A percentile compares a stretch with the other conserved stretches of the same genome.
phyloP scores from a whole-genome alignment of 2,329 filamentous ascomycete genomes.

The Ophiocordyceps camponoti-floridani region DNA sequence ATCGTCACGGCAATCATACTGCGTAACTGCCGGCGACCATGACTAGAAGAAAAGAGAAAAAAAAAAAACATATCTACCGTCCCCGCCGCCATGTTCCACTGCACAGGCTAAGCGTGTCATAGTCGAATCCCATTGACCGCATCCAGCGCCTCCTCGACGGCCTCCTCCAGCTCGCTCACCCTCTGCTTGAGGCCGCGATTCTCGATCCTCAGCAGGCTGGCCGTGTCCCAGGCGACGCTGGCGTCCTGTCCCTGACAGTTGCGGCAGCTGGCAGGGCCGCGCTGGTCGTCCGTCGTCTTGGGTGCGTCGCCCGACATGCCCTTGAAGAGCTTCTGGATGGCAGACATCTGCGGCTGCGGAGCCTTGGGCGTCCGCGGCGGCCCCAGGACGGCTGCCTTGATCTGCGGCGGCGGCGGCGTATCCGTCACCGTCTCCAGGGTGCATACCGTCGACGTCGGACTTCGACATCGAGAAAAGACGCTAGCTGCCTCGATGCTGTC shows the following conservation, averaged over 20 bases:
- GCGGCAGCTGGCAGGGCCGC: constrained; percentile 18
- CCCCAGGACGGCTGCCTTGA: constrained; percentile 9
- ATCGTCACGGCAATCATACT: background rate
- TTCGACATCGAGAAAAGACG: constrained; percentile 42
- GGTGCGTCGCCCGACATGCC: constrained; percentile 19
- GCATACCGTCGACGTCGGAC: constrained; percentile 30
- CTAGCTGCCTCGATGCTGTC: constrained; percentile 31
- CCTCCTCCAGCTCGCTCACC: constrained; percentile 39
- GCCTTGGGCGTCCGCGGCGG: constrained; percentile 17
- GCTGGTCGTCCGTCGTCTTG: constrained; percentile 5
- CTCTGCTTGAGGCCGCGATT: constrained; percentile 42
- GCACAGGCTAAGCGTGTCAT: constrained; percentile 2
- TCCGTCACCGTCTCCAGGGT: constrained; percentile 12
- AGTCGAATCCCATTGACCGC: constrained; percentile 37
- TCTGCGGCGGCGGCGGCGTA: constrained; percentile 1
- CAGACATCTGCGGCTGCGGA: constrained; percentile 12
- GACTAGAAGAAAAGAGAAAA: background rate
- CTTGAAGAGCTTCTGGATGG: constrained; percentile 24
- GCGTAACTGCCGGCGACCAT: too few relatives aligned
- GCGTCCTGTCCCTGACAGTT: constrained; percentile 42
- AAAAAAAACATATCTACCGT: background rate
- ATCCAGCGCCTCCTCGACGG: constrained; percentile 43
- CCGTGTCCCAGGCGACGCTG: constrained; percentile 46
- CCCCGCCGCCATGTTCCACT: constrained; percentile 2
- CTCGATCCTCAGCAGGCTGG: constrained; percentile 41